Evolutionary conservation across 2,329 filamentous ascomycete species (phyloP).

Genomic region (Fusarium denticulatum): DNA sequence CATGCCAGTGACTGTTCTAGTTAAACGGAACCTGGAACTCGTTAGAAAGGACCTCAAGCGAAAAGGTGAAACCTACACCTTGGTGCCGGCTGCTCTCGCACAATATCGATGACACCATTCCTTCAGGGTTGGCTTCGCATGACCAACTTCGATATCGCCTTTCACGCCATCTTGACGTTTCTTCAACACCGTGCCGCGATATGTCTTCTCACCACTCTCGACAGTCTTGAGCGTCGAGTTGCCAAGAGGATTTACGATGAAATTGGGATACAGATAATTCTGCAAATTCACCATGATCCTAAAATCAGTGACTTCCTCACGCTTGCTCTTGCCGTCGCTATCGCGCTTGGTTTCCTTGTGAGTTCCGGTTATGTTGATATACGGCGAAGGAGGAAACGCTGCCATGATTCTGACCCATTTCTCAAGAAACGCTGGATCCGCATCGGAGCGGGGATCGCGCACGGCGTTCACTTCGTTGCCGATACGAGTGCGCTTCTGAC

Average conservation of each 20-base stretch:
- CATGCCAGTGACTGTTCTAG: slow-evolving; percentile 28
- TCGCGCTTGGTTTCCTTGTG: slow-evolving; percentile 27
- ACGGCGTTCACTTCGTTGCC: slow-evolving; percentile 23
- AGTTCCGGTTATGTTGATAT: slow-evolving; percentile 28
- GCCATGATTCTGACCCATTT: slow-evolving; percentile 29
- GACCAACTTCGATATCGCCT: slow-evolving; percentile 30
- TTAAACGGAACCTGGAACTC: slow-evolving; percentile 22
- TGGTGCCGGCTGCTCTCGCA: slow-evolving; percentile 19
- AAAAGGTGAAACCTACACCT: slow-evolving; percentile 20
- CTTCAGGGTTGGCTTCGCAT: slow-evolving; percentile 24
- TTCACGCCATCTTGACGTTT: slow-evolving; percentile 25
- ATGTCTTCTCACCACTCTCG: slow-evolving; percentile 33
- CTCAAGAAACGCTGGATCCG: slow-evolving; percentile 17
- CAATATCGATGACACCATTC: slow-evolving; percentile 39
- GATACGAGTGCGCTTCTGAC: slow-evolving; percentile 28
- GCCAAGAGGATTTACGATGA: neutral
- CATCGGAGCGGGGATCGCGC: slow-evolving; percentile 27
- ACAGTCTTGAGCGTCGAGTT: slow-evolving; percentile 18
- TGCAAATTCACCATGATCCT: slow-evolving; percentile 31
- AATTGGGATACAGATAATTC: slow-evolving; percentile 39
- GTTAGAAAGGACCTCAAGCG: neutral
- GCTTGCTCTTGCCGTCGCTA: slow-evolving; percentile 26
- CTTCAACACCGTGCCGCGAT: slow-evolving; percentile 34
- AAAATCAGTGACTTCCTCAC: slow-evolving; percentile 31
- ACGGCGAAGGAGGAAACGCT: slow-evolving; percentile 24